Conservation (phyloP, 116 monocot species). For the Papilionanthe hybrid region DNA sequence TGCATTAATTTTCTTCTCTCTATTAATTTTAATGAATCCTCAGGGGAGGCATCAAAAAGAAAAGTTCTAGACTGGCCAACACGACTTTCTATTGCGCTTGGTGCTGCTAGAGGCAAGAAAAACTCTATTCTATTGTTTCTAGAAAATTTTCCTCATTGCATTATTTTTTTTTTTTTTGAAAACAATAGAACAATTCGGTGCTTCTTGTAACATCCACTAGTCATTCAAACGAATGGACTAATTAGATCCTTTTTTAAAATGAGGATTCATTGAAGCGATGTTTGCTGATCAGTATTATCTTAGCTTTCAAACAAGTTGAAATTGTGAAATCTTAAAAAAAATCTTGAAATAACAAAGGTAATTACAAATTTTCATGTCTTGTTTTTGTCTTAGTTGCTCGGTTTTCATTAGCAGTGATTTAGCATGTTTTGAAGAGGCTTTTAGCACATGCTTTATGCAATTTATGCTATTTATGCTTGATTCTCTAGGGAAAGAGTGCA, state of each 20-base stretch:
- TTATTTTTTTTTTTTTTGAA: not conserved
- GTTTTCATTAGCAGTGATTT: too few relatives aligned
- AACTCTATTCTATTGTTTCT: slow-evolving; percentile 1
- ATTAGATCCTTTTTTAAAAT: not conserved
- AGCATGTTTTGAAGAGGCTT: too few relatives aligned
- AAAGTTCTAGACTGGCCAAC: slow-evolving; percentile 61
- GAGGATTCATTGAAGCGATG: not conserved
- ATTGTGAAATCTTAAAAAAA: not conserved
- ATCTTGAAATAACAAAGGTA: not conserved
- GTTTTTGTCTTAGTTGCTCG: too few relatives aligned
- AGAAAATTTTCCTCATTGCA: not conserved
- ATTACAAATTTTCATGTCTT: too few relatives aligned
- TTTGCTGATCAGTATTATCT: not conserved
- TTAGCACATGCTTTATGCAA: too few relatives aligned
- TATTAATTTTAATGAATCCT: not conserved
- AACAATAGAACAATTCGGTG: not conserved
- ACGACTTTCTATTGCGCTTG: slow-evolving; percentile 50
- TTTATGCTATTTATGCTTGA: too few relatives aligned
- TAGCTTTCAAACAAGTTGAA: not conserved
- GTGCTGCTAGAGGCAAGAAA: slow-evolving; percentile 51
- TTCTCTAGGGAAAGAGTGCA: too few relatives aligned
- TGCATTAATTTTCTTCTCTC: not conserved
- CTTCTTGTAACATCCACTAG: not conserved
- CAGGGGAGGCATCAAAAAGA: slow-evolving; percentile 63
- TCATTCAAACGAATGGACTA: not conserved